A percentile compares a stretch with the other conserved stretches of the same genome.
These are phyloP conservation scores for Paramarasmius palmivorus DNA, from an alignment of 1,284 basidiomycete genomes.

Conservation along the genomic window DNA sequence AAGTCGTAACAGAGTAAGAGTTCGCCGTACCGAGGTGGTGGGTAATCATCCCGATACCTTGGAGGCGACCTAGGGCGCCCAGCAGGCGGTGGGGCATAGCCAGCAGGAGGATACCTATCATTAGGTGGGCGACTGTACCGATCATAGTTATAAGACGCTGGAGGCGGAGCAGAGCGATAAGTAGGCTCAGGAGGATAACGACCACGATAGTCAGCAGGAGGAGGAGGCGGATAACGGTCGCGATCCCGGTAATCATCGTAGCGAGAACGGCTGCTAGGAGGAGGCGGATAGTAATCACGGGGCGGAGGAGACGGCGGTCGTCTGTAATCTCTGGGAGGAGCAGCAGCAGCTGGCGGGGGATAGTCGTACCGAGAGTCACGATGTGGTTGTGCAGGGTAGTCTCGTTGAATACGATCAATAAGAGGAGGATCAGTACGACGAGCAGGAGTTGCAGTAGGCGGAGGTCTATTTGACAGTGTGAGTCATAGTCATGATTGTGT, in stretches of 20 bases:
- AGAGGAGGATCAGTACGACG: slow-evolving; percentile 45
- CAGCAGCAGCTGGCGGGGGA: slow-evolving; percentile 18
- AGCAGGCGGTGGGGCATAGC: slow-evolving; percentile 39
- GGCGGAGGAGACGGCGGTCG: slow-evolving; percentile 46
- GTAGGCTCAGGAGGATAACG: slow-evolving; percentile 51
- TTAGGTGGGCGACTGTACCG: slow-evolving; percentile 53
- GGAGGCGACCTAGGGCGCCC: slow-evolving; percentile 55
- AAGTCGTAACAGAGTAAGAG: background rate
- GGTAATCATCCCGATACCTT: slow-evolving; percentile 58
- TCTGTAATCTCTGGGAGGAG: slow-evolving; percentile 61
- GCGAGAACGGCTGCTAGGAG: slow-evolving; percentile 54
- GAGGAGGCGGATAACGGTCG: slow-evolving; percentile 33
- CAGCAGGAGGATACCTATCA: slow-evolving; percentile 34
- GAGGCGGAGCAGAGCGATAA: slow-evolving; percentile 44
- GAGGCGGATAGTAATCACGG: slow-evolving; percentile 62
- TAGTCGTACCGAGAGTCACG: slow-evolving; percentile 36
- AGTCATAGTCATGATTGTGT: slow-evolving; percentile 4
- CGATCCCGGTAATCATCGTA: slow-evolving; percentile 60
- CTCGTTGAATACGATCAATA: slow-evolving; percentile 58
- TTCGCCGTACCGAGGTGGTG: slow-evolving; percentile 44
- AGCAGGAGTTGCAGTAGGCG: slow-evolving; percentile 1
- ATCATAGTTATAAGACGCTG: slow-evolving; percentile 60
- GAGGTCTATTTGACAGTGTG: slow-evolving; percentile 4
- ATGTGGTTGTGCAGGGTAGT: slow-evolving; percentile 47
- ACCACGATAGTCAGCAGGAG: slow-evolving; percentile 38